Evolutionary conservation across 108 stramenopile genomes (phyloP), one percentile per base, ranked within the genome.

Genomic region (Fistulifera solaris): DNA sequence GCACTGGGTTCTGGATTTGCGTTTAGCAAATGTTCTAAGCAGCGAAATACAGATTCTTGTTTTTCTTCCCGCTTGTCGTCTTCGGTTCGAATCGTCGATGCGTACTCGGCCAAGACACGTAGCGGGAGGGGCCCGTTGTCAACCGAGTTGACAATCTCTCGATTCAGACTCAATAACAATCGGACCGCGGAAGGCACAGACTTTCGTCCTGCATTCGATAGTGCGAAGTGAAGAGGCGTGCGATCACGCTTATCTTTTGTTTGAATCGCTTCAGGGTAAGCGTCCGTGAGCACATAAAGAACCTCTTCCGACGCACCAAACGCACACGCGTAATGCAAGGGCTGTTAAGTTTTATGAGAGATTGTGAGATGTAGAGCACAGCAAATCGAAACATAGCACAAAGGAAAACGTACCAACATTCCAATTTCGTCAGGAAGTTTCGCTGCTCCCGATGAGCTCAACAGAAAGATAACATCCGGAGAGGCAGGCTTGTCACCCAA

Each of bases 291-390:
- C 16, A 78, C 77, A 21, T 65, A 61, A 15, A 90, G 48, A 28
- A 71, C 67, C 42, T 84, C 84, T 31, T 77, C 80, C 2, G 80
- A 68, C 2, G 78, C 80, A 39, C 89, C 89, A 54, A 84, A 90
- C 17, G 82, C 77, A 59, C 88, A 90, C n/a, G 88, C 88, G 63
- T 81, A 86, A 43, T 90, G 88, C 0, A 89, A 65, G 2, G 83
- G 87, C 68, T 75, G 43, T 42, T 5, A 15, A 10, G 6, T 14
- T 8, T 5, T 35, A 8, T 35, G 31, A 35, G 31, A 35, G 31
- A 35, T 35, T 3, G 31, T 3, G 3, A 35, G 31, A 35, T 8
- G 8, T 6, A 35, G 31, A 8, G 31, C 31, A 35, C 6, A 35
- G 8, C 31, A 8, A 35, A 8, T 3, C 3, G 31, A 35, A 6